phyloP scores from a whole-genome alignment of 345 rosid genomes.

The Dipteronia sinensis region DNA sequence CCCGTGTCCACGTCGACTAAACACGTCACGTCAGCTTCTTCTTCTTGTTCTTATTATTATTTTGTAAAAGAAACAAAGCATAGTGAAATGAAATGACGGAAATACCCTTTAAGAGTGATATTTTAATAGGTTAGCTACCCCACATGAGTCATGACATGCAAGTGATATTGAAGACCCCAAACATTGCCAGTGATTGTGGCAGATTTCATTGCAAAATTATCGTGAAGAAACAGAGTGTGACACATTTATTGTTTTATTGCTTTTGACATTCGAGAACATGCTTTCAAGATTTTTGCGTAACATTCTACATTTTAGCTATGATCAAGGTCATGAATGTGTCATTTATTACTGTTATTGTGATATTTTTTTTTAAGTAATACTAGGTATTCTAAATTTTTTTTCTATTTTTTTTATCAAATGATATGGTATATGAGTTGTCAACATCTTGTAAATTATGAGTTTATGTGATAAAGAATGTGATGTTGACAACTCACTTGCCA shows the following conservation, averaged over 20 bases:
- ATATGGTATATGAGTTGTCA: too few species aligned
- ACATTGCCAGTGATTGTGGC: background rate
- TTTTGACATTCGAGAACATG: background rate
- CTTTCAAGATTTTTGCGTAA: background rate
- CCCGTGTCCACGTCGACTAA: background rate
- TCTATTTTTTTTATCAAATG: too few species aligned
- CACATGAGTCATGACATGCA: background rate
- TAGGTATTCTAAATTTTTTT: too few species aligned
- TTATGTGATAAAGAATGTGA: too few species aligned
- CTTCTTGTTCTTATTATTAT: too few species aligned
- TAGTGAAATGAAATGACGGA: background rate
- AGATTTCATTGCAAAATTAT: background rate
- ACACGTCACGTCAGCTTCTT: slow-evolving; percentile 2
- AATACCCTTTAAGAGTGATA: background rate
- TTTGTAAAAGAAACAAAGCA: too few species aligned
- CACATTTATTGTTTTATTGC: background rate
- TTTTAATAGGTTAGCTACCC: background rate
- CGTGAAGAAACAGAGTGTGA: background rate
- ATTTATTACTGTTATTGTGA: too few species aligned
- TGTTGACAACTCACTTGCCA: too few species aligned
- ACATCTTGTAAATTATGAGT: too few species aligned
- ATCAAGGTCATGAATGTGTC: background rate
- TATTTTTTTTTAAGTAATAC: too few species aligned
- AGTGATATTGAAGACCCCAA: background rate
- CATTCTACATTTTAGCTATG: too few species aligned